Base-by-base conservation (phyloP, 2,329 filamentous ascomycete species). In the Malbranchea cinnamomea region DNA sequence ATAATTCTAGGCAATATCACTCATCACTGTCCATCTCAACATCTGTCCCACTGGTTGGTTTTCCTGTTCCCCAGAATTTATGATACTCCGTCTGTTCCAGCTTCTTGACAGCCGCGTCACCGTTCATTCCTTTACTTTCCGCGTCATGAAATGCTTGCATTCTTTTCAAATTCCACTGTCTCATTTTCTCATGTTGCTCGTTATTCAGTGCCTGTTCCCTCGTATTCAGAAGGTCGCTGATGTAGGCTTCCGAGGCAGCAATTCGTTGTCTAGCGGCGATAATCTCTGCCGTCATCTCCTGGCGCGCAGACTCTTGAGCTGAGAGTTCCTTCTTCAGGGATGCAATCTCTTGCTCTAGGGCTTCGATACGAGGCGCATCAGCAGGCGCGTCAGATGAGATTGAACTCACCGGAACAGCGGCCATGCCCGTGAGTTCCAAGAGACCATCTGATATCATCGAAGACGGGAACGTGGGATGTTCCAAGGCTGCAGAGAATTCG, bases 101-200 rank as follows among this genome's bases (percentile, higher is more conserved):
- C 34, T 48, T 44, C 22, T 49, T 48, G 26, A 60, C 41, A n/a
- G 43, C 44, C 4, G 42, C 42, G 41, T 59, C 55, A 2, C 55
- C 54, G 39, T 57, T 59, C 33, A 44, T 45, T 15, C 57, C 57
- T 33, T 50, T 53, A 37, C 54, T 61, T 37, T 60, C 57, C 3
- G 55, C 57, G 13, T 54, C 50, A 38, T 61, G 56, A 50, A 57
- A 62, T 13, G 54, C 54, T 40, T 60, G 47, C 33, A 57, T 47
- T 31, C 48, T 51, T 32, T 51, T 50, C n/a, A 43, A 35, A 19
- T 52, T 55, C n/a, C 51, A 47, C 17, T 54, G 52, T 31, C 59
- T 54, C 34, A 52, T 57, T 31, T 48, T 49, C 19, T 46, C 48
- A 38, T 52, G 51, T 5, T 47, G 50, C 24, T 41, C 39, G 18